Evolutionary conservation across 2,329 filamentous ascomycete genomes (phyloP), one percentile per base, ranked within the genome.

Genomic region (Fusarium napiforme): DNA sequence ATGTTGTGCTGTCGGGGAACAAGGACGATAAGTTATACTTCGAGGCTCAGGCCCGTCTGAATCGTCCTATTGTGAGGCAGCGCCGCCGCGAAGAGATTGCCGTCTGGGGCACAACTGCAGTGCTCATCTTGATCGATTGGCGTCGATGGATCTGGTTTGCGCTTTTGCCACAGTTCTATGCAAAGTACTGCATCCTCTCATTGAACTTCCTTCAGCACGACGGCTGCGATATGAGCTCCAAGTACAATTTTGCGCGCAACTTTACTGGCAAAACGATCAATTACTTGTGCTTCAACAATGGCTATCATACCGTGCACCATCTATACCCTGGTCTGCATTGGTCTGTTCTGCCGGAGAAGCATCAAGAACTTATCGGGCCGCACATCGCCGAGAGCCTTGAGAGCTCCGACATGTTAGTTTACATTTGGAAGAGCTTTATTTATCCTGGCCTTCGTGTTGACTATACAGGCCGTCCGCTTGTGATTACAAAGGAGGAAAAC

Each of bases 141-240:
- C 66, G 66, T 6, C 58, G 66, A 21, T 69, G 66, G 66, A 57
- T 69, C 18, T 69, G 66, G 66, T 69, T 69, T 37, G 66, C 66
- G 0, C 34, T 69, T 5, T 36, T 69, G 16, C 66, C 66, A 0
- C 66, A 69, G 2, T 69, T 69, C 16, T 69, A 69, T 12, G 66
- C 64, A 2, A 69, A 69, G 15, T 69, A 69, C 10, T 69, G 66
- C 28, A 69, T 69, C 1, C 58, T 69, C 0, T 69, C 66, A 1
- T n/a, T 69, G 28, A 69, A 69, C 43, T 69, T 69, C 4, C 64
- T 69, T 0, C 66, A 69, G 12, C 66, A 69, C 21, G 66, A 69
- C 11, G 66, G 66, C 3, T 69, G 66, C 57, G 64, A 69, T 4
- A 69, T 69, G 66, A 64, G 28, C 39, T 69, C 66, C 15, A 69